Evolutionary conservation across 1,284 basidiomycete species (phyloP).

Genomic region (Microbotryum scabiosae): DNA sequence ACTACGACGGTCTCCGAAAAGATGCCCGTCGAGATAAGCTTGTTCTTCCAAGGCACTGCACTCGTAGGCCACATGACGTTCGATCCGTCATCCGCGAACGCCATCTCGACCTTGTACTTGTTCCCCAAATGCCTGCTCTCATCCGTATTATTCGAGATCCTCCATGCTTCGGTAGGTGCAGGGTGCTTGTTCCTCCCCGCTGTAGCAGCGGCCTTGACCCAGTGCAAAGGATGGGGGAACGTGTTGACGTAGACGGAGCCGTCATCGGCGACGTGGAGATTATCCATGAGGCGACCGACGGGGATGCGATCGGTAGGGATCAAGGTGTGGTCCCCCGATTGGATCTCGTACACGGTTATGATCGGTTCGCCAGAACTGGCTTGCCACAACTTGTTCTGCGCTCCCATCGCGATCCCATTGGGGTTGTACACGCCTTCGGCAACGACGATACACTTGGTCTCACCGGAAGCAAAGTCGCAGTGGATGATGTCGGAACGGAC

Average conservation of each 20-base stretch:
- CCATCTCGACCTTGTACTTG: conserved; percentile 15
- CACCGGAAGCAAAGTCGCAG: conserved; percentile 15
- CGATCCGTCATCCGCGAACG: conserved; percentile 25
- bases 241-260: conserved; percentile 23
- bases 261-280: conserved; percentile 24
- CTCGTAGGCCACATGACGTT: conserved; percentile 21
- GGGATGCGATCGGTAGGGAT: conserved; percentile 12
- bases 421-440: conserved; percentile 26
- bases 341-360: conserved; percentile 19
- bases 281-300: conserved; percentile 21
- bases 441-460: conserved; percentile 19
- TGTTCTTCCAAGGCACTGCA: conserved; percentile 21
- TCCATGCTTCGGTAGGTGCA: conserved; percentile 10
- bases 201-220: conserved; percentile 5
- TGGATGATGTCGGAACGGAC: conserved; percentile 25
- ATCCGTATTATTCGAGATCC: conserved; percentile 22
- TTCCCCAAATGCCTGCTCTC: conserved; percentile 12
- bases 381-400: conserved; percentile 22
- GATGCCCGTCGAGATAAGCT: conserved; percentile 30
- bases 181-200: conserved; percentile 2
- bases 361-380: conserved; percentile 16
- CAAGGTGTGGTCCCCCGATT: conserved; percentile 24
- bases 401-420: conserved; percentile 29
- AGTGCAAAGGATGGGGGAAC: conserved; percentile 18
- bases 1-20: conserved; percentile 2